Percentiles rank a stretch among this genome's conserved stretches.
Conservation (phyloP, 2,329 filamentous ascomycete species). For the Botrytis porri region DNA sequence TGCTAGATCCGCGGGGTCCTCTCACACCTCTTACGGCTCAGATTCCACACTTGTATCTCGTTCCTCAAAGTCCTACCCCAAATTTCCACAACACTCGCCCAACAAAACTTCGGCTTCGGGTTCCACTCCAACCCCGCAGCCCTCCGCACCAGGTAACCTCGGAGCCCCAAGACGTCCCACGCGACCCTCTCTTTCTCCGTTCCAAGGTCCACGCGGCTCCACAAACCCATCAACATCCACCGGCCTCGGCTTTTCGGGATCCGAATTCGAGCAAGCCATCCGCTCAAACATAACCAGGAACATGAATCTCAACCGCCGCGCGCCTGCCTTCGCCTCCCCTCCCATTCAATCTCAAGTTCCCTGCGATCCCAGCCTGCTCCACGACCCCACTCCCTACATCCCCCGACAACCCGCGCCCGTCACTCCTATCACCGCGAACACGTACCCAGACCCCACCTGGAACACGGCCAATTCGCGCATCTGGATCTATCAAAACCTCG, state of each 20-base stretch:
- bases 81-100: background rate
- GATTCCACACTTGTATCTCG: background rate
- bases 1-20: background rate
- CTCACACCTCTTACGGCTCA: too few relatives aligned
- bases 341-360: fast-evolving
- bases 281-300: background rate
- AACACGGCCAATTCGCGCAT: background rate
- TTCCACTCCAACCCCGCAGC: background rate
- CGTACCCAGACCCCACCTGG: background rate
- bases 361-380: too few relatives aligned
- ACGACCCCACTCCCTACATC: fast-evolving
- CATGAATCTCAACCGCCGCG: background rate
- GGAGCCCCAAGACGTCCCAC: background rate
- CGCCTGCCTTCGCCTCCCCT: background rate
- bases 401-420: background rate
- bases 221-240: background rate
- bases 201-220: background rate
- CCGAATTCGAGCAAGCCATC: background rate
- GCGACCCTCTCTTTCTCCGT: background rate
- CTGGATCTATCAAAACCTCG: background rate
- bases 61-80: too few relatives aligned
- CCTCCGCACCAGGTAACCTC: background rate
- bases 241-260: background rate
- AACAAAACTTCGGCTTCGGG: background rate
- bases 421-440: background rate